These are phyloP conservation scores for Penicillium canescens DNA, from an alignment of 495 filamentous ascomycete species.

Conservation along the genomic window DNA sequence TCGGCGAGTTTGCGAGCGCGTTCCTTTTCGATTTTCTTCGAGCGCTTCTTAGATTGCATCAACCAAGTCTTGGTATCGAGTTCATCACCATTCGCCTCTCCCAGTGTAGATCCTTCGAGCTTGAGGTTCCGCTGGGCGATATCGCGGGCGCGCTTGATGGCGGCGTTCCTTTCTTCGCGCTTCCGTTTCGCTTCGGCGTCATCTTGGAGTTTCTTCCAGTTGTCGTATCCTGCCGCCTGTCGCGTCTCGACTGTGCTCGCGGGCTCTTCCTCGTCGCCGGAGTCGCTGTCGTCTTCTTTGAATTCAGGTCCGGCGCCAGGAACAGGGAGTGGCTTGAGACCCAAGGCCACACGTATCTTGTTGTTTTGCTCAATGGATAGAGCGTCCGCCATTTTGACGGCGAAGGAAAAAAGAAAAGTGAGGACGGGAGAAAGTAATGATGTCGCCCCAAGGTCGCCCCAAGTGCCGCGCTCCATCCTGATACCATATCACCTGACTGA, in stretches of 20 bases:
- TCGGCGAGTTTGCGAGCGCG: conserved; percentile 68
- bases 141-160: conserved; percentile 88
- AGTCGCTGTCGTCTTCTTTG: conserved; percentile 52
- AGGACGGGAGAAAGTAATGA: not conserved
- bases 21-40: conserved; percentile 84
- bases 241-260: conserved; percentile 79
- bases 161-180: conserved; percentile 73
- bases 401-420: not conserved
- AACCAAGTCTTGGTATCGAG: conserved; percentile 85
- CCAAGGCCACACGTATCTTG: conserved; percentile 83
- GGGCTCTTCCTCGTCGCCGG: conserved; percentile 60
- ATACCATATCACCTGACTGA: conserved; percentile 16
- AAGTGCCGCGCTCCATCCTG: conserved; percentile 4
- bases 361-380: conserved; percentile 93
- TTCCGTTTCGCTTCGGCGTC: conserved; percentile 65
- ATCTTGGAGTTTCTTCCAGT: conserved; percentile 67
- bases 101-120: conserved; percentile 78
- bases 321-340: conserved; percentile 87
- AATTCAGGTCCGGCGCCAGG: conserved; percentile 58
- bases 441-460: not conserved
- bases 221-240: conserved; percentile 73
- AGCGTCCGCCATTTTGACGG: conserved; percentile 67
- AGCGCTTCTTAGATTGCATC: conserved; percentile 80
- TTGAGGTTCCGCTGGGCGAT: conserved; percentile 70
- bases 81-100: conserved; percentile 60